A percentile compares a stretch with the other conserved stretches of the same genome.
phyloP scores from a whole-genome alignment of 768 basidiomycete species.

The Mycena venus region DNA sequence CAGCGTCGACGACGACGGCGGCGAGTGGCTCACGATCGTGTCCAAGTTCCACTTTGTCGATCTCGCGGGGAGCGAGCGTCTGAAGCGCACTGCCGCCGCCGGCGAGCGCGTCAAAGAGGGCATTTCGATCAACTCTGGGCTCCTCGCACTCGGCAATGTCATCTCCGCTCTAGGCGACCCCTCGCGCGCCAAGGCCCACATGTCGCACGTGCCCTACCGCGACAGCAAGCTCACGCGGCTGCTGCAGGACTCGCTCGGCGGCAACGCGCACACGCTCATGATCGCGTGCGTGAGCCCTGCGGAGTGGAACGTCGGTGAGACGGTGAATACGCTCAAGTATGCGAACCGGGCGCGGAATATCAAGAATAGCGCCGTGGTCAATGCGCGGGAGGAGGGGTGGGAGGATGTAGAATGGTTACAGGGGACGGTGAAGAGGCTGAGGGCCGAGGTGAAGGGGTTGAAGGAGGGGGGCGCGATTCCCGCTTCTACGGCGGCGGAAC shows the following conservation, averaged over 20 bases:
- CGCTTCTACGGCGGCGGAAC: constrained; percentile 40
- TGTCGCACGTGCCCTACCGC: constrained; percentile 95
- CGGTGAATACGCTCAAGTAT: constrained; percentile 95
- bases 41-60: constrained; percentile 99
- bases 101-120: constrained; percentile 99
- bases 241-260: constrained; percentile 96
- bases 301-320: constrained; percentile 96
- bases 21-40: constrained; percentile 91
- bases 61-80: constrained; percentile 95
- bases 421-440: constrained; percentile 83
- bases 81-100: constrained; percentile 95
- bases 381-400: constrained; percentile 98
- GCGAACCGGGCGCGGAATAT: constrained; percentile 98
- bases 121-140: constrained; percentile 98
- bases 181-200: constrained; percentile 84
- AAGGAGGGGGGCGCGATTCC: constrained; percentile 72
- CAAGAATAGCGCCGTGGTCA: constrained; percentile 93
- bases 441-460: constrained; percentile 87
- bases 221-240: constrained; percentile 98
- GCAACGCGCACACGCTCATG: constrained; percentile 98
- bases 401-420: constrained; percentile 98
- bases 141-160: constrained; percentile 96
- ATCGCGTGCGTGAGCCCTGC: constrained; percentile 97
- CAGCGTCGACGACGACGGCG: constrained; percentile 69
- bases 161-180: constrained; percentile 98